Evolutionary conservation across 257 asterid genomes (phyloP).

Genomic region (Solanum bulbocastanum): DNA sequence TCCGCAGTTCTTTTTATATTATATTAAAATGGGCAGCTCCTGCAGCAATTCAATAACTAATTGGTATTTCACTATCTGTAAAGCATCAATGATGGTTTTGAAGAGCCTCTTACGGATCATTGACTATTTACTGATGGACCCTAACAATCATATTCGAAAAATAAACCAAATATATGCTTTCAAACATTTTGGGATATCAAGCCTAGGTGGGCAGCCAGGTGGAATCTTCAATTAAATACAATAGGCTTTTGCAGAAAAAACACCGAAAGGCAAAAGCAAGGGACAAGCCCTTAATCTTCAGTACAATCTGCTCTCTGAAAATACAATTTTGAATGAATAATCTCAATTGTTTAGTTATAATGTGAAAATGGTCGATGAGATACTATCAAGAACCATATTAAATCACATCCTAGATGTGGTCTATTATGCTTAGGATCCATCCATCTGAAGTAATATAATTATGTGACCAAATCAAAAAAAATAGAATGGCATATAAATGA

Average conservation of each 20-base stretch:
- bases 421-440: background rate
- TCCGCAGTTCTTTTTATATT: background rate
- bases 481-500: background rate
- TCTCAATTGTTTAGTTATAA: background rate
- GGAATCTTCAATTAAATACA: background rate
- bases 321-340: background rate
- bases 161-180: background rate
- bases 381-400: background rate
- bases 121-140: background rate
- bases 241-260: background rate
- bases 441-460: background rate
- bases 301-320: background rate
- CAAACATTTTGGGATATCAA: background rate
- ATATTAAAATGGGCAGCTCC: background rate
- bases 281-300: background rate
- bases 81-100: background rate
- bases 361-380: background rate
- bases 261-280: background rate
- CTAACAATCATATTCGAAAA: background rate
- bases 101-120: background rate
- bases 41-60: background rate
- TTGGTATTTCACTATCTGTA: background rate
- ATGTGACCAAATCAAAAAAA: background rate
- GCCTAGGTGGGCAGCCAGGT: background rate
- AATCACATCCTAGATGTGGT: background rate